phyloP scores from a whole-genome alignment of 768 basidiomycete species.

The Calocybe gangraenosa region DNA sequence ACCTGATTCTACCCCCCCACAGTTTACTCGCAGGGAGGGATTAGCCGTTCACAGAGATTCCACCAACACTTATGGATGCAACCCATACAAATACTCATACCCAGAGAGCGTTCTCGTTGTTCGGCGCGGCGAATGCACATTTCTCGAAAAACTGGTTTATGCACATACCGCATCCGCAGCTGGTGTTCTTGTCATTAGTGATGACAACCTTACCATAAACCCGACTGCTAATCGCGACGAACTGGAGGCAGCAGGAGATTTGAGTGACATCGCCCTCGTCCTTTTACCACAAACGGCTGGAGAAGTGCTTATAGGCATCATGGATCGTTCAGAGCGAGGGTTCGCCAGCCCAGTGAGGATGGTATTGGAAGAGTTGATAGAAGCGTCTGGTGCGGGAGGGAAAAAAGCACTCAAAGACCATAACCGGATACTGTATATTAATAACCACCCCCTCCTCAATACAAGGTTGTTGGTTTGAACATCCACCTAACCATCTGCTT shows the following conservation, averaged over 20 bases:
- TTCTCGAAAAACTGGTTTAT: slow-evolving; percentile 73
- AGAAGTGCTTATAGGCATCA: slow-evolving; percentile 47
- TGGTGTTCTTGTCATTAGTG: slow-evolving; percentile 74
- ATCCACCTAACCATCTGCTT: slow-evolving; percentile 57
- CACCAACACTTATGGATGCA: slow-evolving; percentile 57
- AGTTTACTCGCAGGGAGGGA: slow-evolving; percentile 49
- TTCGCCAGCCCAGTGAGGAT: slow-evolving; percentile 49
- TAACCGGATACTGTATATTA: slow-evolving; percentile 65
- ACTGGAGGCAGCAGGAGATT: slow-evolving; percentile 48
- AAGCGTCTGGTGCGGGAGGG: slow-evolving; percentile 22
- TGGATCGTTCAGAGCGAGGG: slow-evolving; percentile 45
- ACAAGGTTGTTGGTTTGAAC: slow-evolving; percentile 61
- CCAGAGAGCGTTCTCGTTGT: slow-evolving; percentile 56
- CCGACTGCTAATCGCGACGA: slow-evolving; percentile 63
- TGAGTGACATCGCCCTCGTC: slow-evolving; percentile 57
- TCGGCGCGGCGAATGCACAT: slow-evolving; percentile 81
- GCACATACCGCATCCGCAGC: slow-evolving; percentile 70
- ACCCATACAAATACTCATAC: slow-evolving; percentile 44
- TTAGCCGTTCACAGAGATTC: slow-evolving; percentile 50
- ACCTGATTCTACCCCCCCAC: slow-evolving; percentile 24
- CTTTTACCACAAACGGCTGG: slow-evolving; percentile 54
- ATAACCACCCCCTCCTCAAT: slow-evolving; percentile 72
- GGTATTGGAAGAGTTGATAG: slow-evolving; percentile 38
- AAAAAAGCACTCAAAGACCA: slow-evolving; percentile 25
- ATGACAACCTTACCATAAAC: slow-evolving; percentile 56